These are phyloP conservation scores for Ammopiptanthus mongolicus DNA, from an alignment of 306 rosid species.

Conservation along the genomic window DNA sequence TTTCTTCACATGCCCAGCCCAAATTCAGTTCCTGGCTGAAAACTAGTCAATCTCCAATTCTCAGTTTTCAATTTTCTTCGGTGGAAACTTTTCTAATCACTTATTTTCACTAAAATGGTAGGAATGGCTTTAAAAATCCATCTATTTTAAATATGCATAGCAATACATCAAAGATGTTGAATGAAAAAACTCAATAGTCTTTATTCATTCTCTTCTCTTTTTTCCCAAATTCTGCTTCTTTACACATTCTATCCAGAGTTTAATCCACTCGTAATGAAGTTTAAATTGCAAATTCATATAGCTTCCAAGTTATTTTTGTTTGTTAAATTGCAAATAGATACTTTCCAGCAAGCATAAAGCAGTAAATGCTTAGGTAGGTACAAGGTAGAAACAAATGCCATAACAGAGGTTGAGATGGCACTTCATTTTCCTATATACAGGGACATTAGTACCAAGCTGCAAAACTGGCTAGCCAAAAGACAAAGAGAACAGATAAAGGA, in stretches of 20 bases:
- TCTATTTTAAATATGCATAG: neutral
- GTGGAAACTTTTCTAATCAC: neutral
- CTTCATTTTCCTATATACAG: neutral
- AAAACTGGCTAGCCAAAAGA: slow-evolving; percentile 10
- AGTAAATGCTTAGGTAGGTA: neutral
- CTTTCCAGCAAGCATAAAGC: slow-evolving; percentile 18
- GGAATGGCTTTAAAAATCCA: slow-evolving; percentile 1
- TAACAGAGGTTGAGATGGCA: slow-evolving; percentile 2
- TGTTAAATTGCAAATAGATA: slow-evolving; percentile 6
- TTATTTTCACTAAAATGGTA: neutral
- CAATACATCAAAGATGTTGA: neutral
- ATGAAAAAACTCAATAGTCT: slow-evolving; percentile 1
- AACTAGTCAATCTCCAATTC: slow-evolving; percentile 5
- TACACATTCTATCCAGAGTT: neutral
- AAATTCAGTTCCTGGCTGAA: slow-evolving; percentile 6
- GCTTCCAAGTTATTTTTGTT: neutral
- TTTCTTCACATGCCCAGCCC: neutral
- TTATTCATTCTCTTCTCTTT: neutral
- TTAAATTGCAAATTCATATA: slow-evolving; percentile 5
- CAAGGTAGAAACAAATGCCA: neutral
- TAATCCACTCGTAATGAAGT: slow-evolving; percentile 6
- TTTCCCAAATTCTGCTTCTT: neutral
- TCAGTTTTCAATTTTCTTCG: neutral
- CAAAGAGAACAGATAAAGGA: neutral
- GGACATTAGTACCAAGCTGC: neutral